These are phyloP conservation scores for Podila horticola DNA, from an alignment of 192 early-diverging fungal genomes.

Conservation along the genomic window DNA sequence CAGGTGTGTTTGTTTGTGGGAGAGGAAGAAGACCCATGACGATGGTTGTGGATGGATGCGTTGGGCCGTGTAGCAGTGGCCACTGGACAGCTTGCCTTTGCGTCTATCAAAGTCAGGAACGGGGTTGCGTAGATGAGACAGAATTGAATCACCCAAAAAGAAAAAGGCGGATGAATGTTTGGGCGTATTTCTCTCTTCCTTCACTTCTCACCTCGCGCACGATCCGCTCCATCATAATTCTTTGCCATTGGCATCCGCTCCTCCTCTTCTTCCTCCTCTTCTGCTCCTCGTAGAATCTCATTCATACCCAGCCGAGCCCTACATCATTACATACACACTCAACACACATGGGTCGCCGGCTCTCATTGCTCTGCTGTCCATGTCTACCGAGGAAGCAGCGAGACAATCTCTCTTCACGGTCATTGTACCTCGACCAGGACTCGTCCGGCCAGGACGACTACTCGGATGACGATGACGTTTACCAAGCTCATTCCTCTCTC, in stretches of 20 bases:
- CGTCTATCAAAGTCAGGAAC: too few relatives aligned
- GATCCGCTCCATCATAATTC: not conserved
- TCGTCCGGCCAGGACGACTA: slow-evolving; percentile 33
- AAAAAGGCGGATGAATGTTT: not conserved
- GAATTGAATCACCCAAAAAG: too few relatives aligned
- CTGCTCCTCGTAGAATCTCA: not conserved
- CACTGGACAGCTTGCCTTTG: too few relatives aligned
- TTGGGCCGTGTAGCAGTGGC: too few relatives aligned
- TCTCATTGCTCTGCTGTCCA: slow-evolving; percentile 21
- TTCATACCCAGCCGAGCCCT: not conserved
- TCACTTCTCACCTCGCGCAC: not conserved
- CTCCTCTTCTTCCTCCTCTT: not conserved
- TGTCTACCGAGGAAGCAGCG: slow-evolving; percentile 44
- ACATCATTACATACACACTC: not conserved
- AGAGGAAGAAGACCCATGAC: too few relatives aligned
- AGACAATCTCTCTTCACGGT: slow-evolving; percentile 41
- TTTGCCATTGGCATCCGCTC: not conserved
- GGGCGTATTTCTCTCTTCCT: slow-evolving; percentile 1
- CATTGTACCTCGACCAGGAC: slow-evolving; percentile 39
- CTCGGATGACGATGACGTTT: slow-evolving; percentile 29
- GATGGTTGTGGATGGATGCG: too few relatives aligned
- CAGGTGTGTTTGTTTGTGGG: too few relatives aligned
- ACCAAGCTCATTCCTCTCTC: not conserved
- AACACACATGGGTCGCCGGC: slow-evolving; percentile 12
- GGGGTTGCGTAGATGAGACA: too few relatives aligned